Base-by-base conservation (phyloP, 768 basidiomycete genomes). In the Phlebiopsis flavidoalba region DNA sequence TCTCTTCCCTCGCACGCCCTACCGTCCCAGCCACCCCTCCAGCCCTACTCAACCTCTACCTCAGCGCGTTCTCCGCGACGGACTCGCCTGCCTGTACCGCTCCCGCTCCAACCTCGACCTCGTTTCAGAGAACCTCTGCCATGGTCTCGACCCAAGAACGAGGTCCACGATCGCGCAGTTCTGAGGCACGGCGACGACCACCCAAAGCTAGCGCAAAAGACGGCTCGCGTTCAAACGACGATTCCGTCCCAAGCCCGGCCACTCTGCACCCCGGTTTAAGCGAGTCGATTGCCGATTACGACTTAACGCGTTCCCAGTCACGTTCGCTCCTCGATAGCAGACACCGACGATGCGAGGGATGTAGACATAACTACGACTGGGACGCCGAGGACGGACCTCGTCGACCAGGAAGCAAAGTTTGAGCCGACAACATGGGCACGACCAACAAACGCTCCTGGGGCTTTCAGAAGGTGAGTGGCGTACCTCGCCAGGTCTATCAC, bases 351-450 rank as follows among this genome's bases (percentile, higher is more conserved):
- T 21, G 54, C n/a, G n/a, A n/a, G 22, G 15, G 81, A 81, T 11
- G 79, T 81, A 0, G 73, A 80, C 1, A n/a, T n/a, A 79, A 83
- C n/a, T 89, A 85, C 60, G 86, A 92, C 69, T 91, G 89, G 89
- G 86, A 85, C 43, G 86, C 77, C 17, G 91, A 92, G 63, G 89
- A 89, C n/a, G 58, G 88, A 92, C 67, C 75, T 93, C 17, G 82
- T 79, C 0, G 85, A 91, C 62, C 79, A 88, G 67, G 86, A 87
- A 63, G 82, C 83, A 48, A 86, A 84, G 67, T 88, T 85, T 53
- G 82, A 80, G 69, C 73, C n/a, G n/a, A 84, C 60, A 73, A 79
- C 61, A 85, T 87, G 76, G 87, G 87, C 24, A 69, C 75, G 5
- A 75, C 74, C 58, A 77, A 79, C 65, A 75, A 72, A 48, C 61